A percentile compares a stretch with the other conserved stretches of the same genome.
Evolutionary conservation across 1,284 basidiomycete species (phyloP).

Genomic region (Thecaphora thlaspeos): DNA sequence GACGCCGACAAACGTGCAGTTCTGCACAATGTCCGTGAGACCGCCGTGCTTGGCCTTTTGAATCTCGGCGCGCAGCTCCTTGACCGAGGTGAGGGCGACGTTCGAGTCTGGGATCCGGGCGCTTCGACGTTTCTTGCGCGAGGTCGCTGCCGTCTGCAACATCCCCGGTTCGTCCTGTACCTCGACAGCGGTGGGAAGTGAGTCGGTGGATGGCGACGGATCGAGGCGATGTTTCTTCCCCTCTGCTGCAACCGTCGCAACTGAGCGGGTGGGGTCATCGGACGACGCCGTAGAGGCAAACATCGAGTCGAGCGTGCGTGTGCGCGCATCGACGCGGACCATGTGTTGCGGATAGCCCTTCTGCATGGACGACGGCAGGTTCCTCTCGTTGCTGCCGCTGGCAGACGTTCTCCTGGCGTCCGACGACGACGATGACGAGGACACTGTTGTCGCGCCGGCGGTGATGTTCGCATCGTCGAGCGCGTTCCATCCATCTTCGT

Average conservation of each 20-base stretch:
- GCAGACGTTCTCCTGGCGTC: too few relatives aligned
- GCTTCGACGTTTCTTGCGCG: background rate
- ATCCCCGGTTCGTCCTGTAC: background rate
- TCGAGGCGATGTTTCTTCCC: conserved; percentile 19
- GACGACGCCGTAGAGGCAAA: conserved; percentile 4
- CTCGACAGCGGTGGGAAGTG: too few relatives aligned
- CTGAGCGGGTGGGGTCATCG: background rate
- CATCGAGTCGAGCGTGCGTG: conserved; percentile 85
- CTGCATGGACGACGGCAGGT: conserved; percentile 16
- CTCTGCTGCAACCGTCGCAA: background rate
- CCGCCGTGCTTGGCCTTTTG: conserved; percentile 71
- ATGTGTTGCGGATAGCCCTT: conserved; percentile 73
- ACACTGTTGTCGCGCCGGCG: too few relatives aligned
- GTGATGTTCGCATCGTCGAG: background rate
- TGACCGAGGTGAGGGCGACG: conserved; percentile 78
- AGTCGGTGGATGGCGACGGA: background rate
- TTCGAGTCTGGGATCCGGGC: conserved; percentile 71
- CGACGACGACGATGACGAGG: too few relatives aligned
- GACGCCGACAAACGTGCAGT: conserved; percentile 89
- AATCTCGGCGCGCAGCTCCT: conserved; percentile 67
- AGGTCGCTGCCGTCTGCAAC: background rate
- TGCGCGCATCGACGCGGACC: conserved; percentile 82
- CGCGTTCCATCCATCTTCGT: conserved; percentile 1
- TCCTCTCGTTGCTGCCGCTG: conserved; percentile 2
- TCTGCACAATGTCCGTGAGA: conserved; percentile 76